Conservation (phyloP, 441 rosid genomes). For the Eruca vesicaria region DNA sequence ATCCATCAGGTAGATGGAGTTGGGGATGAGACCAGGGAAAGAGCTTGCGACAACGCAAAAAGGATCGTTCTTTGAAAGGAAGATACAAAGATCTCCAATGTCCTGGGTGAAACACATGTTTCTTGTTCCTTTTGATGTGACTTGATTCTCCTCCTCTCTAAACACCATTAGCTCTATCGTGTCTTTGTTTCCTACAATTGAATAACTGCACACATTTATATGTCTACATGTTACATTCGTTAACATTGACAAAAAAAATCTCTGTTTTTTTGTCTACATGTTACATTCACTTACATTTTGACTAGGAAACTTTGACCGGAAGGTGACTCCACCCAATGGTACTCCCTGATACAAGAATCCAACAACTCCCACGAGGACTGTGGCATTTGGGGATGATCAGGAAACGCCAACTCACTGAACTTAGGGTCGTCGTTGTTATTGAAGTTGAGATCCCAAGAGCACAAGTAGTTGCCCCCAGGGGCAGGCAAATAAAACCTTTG, state of each 20-base stretch:
- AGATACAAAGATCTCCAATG: slow-evolving; percentile 14
- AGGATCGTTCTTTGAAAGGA: slow-evolving; percentile 3
- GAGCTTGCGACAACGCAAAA: slow-evolving; percentile 6
- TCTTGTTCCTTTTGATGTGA: not conserved
- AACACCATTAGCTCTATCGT: not conserved
- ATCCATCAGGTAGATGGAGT: not conserved
- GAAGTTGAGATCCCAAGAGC: not conserved
- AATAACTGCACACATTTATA: not conserved
- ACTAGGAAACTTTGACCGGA: slow-evolving; percentile 14
- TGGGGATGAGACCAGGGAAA: slow-evolving; percentile 10
- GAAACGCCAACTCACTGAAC: not conserved
- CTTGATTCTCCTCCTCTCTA: not conserved
- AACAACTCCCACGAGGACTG: not conserved
- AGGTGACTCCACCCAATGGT: slow-evolving; percentile 24
- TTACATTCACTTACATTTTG: not conserved
- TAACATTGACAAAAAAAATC: not conserved
- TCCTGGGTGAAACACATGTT: slow-evolving; percentile 6
- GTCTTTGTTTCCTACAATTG: not conserved
- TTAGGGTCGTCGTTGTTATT: not conserved
- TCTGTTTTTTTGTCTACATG: not conserved
- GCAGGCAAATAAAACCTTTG: not conserved
- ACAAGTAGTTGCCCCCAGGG: not conserved
- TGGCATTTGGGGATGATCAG: not conserved
- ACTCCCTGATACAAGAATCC: not conserved
- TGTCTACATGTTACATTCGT: not conserved